Percentiles rank a stretch among this genome's conserved stretches.
These are phyloP conservation scores for Alternaria panax DNA, from an alignment of 2,329 filamentous ascomycete genomes.

Conservation along the genomic window DNA sequence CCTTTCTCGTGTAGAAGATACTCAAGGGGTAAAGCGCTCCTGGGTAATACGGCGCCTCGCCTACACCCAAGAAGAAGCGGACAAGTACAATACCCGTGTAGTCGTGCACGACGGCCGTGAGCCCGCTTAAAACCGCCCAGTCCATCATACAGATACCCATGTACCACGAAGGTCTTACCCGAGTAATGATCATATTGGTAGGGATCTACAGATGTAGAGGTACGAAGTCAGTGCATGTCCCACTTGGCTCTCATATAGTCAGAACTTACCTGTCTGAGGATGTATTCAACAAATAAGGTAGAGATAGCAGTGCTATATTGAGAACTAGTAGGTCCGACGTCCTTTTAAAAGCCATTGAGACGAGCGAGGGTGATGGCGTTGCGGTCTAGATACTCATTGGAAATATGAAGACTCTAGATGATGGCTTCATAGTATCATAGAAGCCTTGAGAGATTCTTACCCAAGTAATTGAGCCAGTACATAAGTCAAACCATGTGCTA, in stretches of 20 bases:
- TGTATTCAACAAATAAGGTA: constrained; percentile 46
- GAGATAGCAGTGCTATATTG: constrained; percentile 52
- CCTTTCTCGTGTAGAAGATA: constrained; percentile 68
- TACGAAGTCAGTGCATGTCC: too few relatives aligned
- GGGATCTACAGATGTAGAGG: too few relatives aligned
- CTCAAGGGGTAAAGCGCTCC: constrained; percentile 67
- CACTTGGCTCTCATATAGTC: too few relatives aligned
- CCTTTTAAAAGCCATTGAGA: constrained; percentile 63
- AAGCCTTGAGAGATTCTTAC: too few relatives aligned
- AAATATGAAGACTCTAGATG: too few relatives aligned
- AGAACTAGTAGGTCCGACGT: constrained; percentile 39
- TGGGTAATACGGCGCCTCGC: constrained; percentile 60
- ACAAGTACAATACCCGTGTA: constrained; percentile 41
- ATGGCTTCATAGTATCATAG: too few relatives aligned
- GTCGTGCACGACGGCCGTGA: constrained; percentile 37
- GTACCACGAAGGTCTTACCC: constrained; percentile 30
- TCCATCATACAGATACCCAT: constrained; percentile 39
- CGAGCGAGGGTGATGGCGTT: too few relatives aligned
- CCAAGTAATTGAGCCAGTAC: too few relatives aligned
- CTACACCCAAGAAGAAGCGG: constrained; percentile 43
- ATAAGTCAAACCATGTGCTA: too few relatives aligned
- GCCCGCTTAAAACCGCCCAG: constrained; percentile 42
- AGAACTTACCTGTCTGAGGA: not conserved
- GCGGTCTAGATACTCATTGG: too few relatives aligned
- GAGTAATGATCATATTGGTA: not conserved